Conservation (phyloP, 768 basidiomycete species). For the Mycena latifolia region DNA sequence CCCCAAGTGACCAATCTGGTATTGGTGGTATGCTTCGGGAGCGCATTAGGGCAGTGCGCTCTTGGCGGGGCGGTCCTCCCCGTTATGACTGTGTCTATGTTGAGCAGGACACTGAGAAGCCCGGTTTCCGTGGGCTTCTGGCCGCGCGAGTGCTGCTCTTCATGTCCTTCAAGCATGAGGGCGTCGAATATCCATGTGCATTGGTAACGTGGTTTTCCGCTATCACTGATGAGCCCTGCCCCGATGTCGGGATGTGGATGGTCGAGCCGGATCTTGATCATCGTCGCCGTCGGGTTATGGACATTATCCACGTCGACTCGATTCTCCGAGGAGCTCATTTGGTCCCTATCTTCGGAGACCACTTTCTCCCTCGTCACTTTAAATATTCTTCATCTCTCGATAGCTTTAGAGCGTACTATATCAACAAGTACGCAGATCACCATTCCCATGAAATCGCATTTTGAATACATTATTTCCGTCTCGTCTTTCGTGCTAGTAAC, state of each 20-base stretch:
- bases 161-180: slow-evolving; percentile 38
- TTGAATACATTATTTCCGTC: neutral
- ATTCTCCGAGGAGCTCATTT: slow-evolving; percentile 38
- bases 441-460: slow-evolving; percentile 37
- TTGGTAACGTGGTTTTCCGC: slow-evolving; percentile 41
- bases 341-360: slow-evolving; percentile 33
- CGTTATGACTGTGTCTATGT: slow-evolving; percentile 47
- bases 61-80: slow-evolving; percentile 43
- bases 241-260: slow-evolving; percentile 45
- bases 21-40: slow-evolving; percentile 44
- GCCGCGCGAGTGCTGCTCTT: slow-evolving; percentile 42
- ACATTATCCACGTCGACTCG: slow-evolving; percentile 33
- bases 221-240: slow-evolving; percentile 37
- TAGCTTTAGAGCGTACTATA: slow-evolving; percentile 35
- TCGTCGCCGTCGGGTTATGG: neutral
- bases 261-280: slow-evolving; percentile 41
- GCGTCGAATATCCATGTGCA: slow-evolving; percentile 40
- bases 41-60: slow-evolving; percentile 42
- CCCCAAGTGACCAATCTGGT: slow-evolving; percentile 51
- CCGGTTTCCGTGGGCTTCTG: slow-evolving; percentile 42
- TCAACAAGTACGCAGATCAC: slow-evolving; percentile 42
- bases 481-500: no score
- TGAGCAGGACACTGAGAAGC: slow-evolving; percentile 24
- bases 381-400: slow-evolving; percentile 29
- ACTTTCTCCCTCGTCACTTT: slow-evolving; percentile 19